Evolutionary conservation across 768 basidiomycete genomes (phyloP).

Genomic region (Vishniacozyma victoriae): DNA sequence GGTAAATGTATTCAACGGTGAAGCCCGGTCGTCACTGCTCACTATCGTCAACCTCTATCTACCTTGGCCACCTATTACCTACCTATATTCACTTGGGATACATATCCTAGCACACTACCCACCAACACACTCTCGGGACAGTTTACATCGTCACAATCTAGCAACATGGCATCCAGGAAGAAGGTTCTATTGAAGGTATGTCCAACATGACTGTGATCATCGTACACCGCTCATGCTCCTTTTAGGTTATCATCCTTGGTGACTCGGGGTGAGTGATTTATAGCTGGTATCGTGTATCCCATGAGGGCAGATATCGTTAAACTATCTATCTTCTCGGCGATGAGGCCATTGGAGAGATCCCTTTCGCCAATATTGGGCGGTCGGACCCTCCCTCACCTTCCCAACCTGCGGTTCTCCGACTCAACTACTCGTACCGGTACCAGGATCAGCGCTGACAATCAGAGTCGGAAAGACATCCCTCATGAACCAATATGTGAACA

Average conservation of each 20-base stretch:
- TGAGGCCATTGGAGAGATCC: not conserved
- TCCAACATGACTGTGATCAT: conserved; percentile 1
- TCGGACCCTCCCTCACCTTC: not conserved
- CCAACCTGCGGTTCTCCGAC: not conserved
- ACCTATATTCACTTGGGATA: too few species aligned
- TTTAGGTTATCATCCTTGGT: conserved; percentile 94
- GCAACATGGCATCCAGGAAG: conserved; percentile 57
- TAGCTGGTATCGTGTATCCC: not conserved
- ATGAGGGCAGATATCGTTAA: not conserved
- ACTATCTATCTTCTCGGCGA: not conserved
- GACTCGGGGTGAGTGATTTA: conserved; percentile 52
- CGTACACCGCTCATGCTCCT: not conserved
- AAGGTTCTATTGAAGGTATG: conserved; percentile 52
- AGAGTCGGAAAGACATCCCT: conserved; percentile 99
- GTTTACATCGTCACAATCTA: too few species aligned
- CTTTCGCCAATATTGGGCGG: not conserved
- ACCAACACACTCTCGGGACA: too few species aligned
- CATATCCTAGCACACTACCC: too few species aligned
- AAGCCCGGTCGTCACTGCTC: too few species aligned
- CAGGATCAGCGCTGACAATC: not conserved
- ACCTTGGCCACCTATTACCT: too few species aligned
- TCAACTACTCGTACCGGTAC: not conserved
- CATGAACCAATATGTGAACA: conserved; percentile 99
- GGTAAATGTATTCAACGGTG: too few species aligned
- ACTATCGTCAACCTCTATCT: too few species aligned